phyloP scores from a whole-genome alignment of 2,329 filamentous ascomycete genomes.

The Colletotrichum limetticola region DNA sequence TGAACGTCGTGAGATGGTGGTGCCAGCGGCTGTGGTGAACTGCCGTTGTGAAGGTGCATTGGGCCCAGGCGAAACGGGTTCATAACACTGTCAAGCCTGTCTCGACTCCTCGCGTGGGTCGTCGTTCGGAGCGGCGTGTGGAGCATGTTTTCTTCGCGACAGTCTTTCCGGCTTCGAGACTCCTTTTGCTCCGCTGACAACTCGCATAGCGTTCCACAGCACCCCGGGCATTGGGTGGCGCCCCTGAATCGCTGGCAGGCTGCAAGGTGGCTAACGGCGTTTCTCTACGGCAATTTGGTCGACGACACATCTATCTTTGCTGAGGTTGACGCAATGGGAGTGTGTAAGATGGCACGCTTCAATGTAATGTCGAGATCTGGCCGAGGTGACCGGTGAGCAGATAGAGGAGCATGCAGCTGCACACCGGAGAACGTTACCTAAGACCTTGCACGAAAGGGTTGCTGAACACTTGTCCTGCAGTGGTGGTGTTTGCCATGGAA shows the following conservation, averaged over 20 bases:
- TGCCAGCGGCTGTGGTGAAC: constrained; percentile 22
- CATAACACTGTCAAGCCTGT: constrained; percentile 9
- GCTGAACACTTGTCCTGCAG: not conserved
- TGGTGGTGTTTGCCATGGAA: constrained; percentile 5
- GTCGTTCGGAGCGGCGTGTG: constrained; percentile 2
- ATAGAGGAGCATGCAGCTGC: constrained; percentile 21
- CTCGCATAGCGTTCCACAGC: not conserved
- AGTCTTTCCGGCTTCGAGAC: not conserved
- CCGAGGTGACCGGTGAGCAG: constrained; percentile 2
- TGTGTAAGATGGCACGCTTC: not conserved
- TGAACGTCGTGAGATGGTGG: constrained; percentile 31
- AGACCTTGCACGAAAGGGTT: constrained; percentile 9
- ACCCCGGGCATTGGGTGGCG: not conserved
- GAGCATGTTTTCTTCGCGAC: not conserved
- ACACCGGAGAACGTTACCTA: constrained; percentile 7
- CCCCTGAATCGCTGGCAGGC: not conserved
- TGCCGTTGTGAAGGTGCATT: not conserved
- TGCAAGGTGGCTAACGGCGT: not conserved
- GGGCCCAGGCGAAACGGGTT: constrained; percentile 8
- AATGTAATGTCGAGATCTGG: not conserved
- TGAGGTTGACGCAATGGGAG: not conserved
- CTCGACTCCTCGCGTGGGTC: not conserved
- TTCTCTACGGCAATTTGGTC: not conserved
- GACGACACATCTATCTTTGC: not conserved
- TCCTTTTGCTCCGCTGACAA: constrained; percentile 7